These are phyloP conservation scores for Leccinum ponderosum DNA, from an alignment of 1,284 basidiomycete genomes.

Conservation along the genomic window DNA sequence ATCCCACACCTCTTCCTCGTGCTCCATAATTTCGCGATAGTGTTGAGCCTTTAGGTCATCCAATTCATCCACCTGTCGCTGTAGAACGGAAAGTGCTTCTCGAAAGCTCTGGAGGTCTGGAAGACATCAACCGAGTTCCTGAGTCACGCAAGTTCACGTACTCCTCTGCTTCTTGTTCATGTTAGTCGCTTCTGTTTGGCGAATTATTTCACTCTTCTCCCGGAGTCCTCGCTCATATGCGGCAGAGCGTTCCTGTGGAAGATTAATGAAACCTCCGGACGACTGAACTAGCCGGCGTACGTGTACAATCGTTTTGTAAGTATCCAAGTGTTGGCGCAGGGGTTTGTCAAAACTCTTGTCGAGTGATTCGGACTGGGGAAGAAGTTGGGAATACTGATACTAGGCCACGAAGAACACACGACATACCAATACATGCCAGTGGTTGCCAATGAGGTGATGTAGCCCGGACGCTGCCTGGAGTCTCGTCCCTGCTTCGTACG, in stretches of 20 bases:
- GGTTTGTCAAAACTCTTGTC: conserved; percentile 93
- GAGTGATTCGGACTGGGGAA: conserved; percentile 71
- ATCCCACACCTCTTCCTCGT: conserved; percentile 94
- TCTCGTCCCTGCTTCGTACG: conserved; percentile 75
- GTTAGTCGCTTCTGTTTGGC: conserved; percentile 87
- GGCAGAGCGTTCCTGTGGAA: conserved; percentile 68
- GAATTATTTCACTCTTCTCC: conserved; percentile 84
- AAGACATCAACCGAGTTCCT: conserved; percentile 14
- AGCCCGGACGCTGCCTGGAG: conserved; percentile 85
- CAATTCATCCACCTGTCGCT: conserved; percentile 86
- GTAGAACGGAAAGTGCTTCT: conserved; percentile 79
- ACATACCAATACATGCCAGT: conserved; percentile 83
- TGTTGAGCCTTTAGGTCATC: conserved; percentile 80
- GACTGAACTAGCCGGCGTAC: conserved; percentile 43
- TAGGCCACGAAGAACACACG: conserved; percentile 25
- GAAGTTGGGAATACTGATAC: conserved; percentile 4
- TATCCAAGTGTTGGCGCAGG: conserved; percentile 79
- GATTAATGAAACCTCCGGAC: conserved; percentile 8
- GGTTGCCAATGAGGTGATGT: conserved; percentile 91
- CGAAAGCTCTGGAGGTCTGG: conserved; percentile 85
- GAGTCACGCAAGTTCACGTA: conserved; percentile 39
- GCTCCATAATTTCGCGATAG: conserved; percentile 87
- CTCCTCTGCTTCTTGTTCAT: conserved; percentile 85
- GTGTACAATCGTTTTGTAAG: conserved; percentile 72
- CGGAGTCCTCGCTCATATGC: conserved; percentile 78